Evolutionary conservation across 805 yeast genomes (phyloP).

Genomic region (Ascoidea rubescens): DNA sequence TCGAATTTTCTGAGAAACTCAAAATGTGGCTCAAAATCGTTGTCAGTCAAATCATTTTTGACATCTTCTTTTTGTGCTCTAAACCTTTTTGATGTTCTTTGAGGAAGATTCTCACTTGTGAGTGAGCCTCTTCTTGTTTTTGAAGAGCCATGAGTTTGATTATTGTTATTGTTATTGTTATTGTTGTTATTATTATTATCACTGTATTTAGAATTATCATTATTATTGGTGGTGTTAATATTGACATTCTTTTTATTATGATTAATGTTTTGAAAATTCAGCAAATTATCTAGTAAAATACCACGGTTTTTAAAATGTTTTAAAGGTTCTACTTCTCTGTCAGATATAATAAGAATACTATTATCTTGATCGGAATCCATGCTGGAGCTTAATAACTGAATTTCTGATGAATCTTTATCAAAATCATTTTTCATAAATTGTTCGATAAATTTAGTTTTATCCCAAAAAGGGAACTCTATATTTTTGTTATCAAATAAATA

Average conservation of each 20-base stretch:
- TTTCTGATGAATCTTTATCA: neutral
- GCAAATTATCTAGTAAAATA: no score
- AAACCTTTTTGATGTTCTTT: slow-evolving; percentile 26
- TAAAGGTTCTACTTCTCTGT: neutral
- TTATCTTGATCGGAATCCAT: neutral
- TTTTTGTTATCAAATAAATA: neutral
- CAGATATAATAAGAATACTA: neutral
- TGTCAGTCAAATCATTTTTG: neutral
- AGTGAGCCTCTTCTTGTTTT: neutral
- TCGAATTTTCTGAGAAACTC: slow-evolving; percentile 13
- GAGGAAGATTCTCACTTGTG: slow-evolving; percentile 9
- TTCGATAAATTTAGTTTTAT: neutral
- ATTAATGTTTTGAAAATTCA: no score
- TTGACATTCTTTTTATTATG: no score
- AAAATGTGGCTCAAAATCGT: slow-evolving; percentile 6
- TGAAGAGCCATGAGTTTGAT: neutral
- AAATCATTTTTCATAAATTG: no score
- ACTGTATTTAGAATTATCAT: slow-evolving; percentile 1
- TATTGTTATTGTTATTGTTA: slow-evolving; percentile 7
- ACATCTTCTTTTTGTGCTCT: slow-evolving; percentile 10
- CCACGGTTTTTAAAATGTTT: no score
- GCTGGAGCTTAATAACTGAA: neutral
- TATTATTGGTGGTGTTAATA: neutral
- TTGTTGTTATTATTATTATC: neutral
- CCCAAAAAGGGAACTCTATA: neutral